Conservation (phyloP, 441 rosid species). For the Isatis lusitanica region DNA sequence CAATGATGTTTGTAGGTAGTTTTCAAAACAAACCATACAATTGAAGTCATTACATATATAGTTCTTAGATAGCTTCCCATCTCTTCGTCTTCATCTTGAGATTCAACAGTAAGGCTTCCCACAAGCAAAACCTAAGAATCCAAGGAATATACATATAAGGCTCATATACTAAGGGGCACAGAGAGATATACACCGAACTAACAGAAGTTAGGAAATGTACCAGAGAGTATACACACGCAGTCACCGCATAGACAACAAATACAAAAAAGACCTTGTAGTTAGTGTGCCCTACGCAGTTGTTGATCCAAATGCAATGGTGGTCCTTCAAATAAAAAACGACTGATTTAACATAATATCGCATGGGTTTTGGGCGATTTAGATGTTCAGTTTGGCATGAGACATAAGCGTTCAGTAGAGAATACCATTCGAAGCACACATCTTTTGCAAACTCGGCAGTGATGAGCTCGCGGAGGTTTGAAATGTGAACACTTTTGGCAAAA, state of each 20-base stretch:
- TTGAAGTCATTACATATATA: constrained; percentile 54
- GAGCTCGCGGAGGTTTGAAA: constrained; percentile 88
- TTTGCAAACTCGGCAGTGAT: constrained; percentile 92
- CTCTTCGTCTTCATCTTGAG: constrained; percentile 63
- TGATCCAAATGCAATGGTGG: constrained; percentile 97
- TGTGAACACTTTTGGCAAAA: constrained; percentile 86
- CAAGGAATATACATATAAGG: not conserved
- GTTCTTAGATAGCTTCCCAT: constrained; percentile 62
- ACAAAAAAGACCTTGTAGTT: constrained; percentile 87
- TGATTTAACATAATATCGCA: constrained; percentile 35
- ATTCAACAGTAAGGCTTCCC: constrained; percentile 77
- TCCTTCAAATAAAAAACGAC: constrained; percentile 61
- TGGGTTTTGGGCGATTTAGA: constrained; percentile 22
- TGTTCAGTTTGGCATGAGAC: constrained; percentile 32
- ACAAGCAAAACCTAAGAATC: constrained; percentile 73
- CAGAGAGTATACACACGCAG: constrained; percentile 73
- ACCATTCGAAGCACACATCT: constrained; percentile 93
- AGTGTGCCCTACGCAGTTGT: constrained; percentile 89
- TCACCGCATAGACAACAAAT: constrained; percentile 70
- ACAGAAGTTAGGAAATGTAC: constrained; percentile 45
- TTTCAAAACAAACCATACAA: constrained; percentile 29
- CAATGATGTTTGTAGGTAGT: constrained; percentile 1
- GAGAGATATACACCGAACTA: not conserved
- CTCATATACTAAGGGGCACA: not conserved
- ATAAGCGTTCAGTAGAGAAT: constrained; percentile 40